Evolutionary conservation across 2,329 filamentous ascomycete species (phyloP), one percentile per base, ranked within the genome.

Genomic region (Teratosphaeria viscida): DNA sequence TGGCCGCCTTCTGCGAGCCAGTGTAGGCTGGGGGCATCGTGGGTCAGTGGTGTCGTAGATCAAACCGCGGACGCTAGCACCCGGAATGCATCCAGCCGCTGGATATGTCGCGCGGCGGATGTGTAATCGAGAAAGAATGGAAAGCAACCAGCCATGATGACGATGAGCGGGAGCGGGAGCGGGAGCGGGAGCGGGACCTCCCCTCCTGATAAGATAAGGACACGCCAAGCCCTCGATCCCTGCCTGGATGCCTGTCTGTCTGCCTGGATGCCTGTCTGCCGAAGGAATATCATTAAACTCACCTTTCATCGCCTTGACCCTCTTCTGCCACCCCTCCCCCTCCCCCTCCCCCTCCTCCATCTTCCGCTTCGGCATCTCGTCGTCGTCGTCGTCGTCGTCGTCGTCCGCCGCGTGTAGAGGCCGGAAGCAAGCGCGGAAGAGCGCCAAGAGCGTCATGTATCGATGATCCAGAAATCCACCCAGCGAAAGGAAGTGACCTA

Each of bases 11-110:
- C 68, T 81, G 78, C 67, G 73, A 67, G 6, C 74, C 53, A 6
- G 72, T 78, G 67, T 78, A 76, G 47, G 73, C 75, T 74, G 76
- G 67, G 65, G 77, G 76, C 78, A 80, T 74, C 64, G 34, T 60
- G 59, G 29, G 29, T 32, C 7, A 35, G 32, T 54, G 52, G 23
- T 47, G n/a, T 58, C 32, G 56, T 19, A 19, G 19, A 19, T 19
- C 19, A 19, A 1, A 49, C 43, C 23, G 43, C 43, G 16, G 43
- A 49, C 7, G 43, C 43, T 23, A 8, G 43, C 43, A 23, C 43
- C 1, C 8, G n/a, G 19, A 26, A 19, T 23, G 43, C 43, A 23
- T 49, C 43, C 43, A 49, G 43, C 43, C 43, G 43, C n/a, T n/a
- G 2, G n/a, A 5, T 47, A n/a, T 47, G 16, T 47, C 19, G 43